Base-by-base conservation (phyloP, 129 eudicot genomes). In the Artemisia tridentata region DNA sequence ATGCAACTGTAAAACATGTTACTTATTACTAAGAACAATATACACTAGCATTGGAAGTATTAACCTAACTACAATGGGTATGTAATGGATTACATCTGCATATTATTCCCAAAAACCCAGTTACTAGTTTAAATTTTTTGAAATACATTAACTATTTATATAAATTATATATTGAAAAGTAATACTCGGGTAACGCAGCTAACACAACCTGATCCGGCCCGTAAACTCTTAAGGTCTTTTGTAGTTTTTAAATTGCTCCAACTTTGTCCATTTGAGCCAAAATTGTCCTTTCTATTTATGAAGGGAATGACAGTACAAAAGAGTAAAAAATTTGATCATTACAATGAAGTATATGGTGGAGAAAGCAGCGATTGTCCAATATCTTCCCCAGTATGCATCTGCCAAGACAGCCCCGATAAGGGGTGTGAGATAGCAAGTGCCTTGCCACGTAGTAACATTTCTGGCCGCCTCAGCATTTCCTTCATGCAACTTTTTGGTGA, bases 301-400 rank as follows among this genome's bases (percentile, higher is more conserved):
- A 18, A 67, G 25, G 27, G 20, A 75, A 43, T 7, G 9, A 14
- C 43, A 59, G 13, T 29, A 6, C 19, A 34, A 38, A 53, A 14
- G 3, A 21, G 11, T 49, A 16, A 41, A 34, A 63, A 7, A 2
- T 47, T 17, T 67, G 57, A 34, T 52, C 5, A 55, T 81, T 87
- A 91, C 97, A 63, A 88, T 77, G 77, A 91, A 88, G 66, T 91
- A 91, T n/a, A 88, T 80, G 14, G 68, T 80, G 67, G 96, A 88
- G 83, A 91, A 91, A 67, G 47, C 69, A 31, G 97, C 97, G 74
- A 91, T 91, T 34, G 93, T 91, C 96, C 93, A 84, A 74, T 91
- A 91, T 91, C 91, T 80, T 82, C 97, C 97, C 88, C 88, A 91
- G 73, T 76, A 84, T 1, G 97, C 90, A 84, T 91, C 97, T 0